Evolutionary conservation across 1,284 basidiomycete genomes (phyloP), one percentile per base, ranked within the genome.

Genomic region (Polyporus tsugae): DNA sequence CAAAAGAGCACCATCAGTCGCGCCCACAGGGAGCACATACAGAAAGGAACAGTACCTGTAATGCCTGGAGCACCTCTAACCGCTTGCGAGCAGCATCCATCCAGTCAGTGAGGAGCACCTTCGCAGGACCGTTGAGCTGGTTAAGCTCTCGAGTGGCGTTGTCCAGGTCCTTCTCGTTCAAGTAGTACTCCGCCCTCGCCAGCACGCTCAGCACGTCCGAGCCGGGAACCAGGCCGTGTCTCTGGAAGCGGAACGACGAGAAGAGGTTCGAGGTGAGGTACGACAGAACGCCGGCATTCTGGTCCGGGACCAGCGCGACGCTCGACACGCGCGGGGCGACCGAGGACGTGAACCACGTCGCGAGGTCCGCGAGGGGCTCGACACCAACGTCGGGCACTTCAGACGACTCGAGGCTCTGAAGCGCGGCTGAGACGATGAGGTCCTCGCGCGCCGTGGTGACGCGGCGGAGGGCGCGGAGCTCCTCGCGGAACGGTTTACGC

Each of bases 91-190:
- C 96, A 74, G 96, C 96, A 72, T 91, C 89, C 67, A 99, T 83
- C 97, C 98, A 99, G 81, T 99, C 98, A 53, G 86, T 83, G 65
- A 97, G 84, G 65, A 99, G 80, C 65, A 89, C 82, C 79, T 92
- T 95, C 2, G 97, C 93, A 76, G 95, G 94, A 0, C 97, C 96
- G 58, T 85, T 88, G 69, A 99, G 83, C 80, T 95, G 92, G 81
- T 99, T 99, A 57, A 99, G 83, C 82, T 99, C 96, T 66, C 97
- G 85, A 42, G 96, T 84, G 15, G 98, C 97, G 71, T 87, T 89
- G 75, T 99, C 97, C 73, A 99, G 83, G 78, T 99, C 95, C 85
- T 97, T 96, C 82, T 96, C 93, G 71, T 93, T 92, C 76, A 99
- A 81, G 78, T 94, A 89, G 81, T 93, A 91, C 81, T 98, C 95